Base-by-base conservation (phyloP, 208 protist genomes). In the Acanthamoeba pearcei region DNA sequence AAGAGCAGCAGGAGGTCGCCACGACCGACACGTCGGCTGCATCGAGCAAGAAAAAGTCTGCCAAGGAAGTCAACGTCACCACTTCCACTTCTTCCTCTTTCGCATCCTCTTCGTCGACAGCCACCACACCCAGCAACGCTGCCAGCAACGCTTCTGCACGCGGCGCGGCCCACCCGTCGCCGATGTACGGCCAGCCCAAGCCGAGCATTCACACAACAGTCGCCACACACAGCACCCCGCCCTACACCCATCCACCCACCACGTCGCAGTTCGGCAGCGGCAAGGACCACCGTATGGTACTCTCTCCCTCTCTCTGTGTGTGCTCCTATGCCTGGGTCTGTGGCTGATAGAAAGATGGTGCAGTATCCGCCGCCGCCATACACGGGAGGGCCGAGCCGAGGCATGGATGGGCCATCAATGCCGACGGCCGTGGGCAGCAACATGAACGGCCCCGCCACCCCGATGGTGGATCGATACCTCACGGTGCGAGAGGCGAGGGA, bases 401-500 rank as follows among this genome's bases (percentile, higher is more conserved):
- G 60, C 60, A 6, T 66, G 60, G 60, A 66, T 0, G 60, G 24
- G 68, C 3, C 66, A 29, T 29, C 68, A 3, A 27, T 19, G 35
- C n/a, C 32, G 32, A 10, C 32, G 9, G 68, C 32, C 9, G 68
- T 17, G 68, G 68, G 68, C 29, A 76, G 24, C 60, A 22, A 9
- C 60, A n/a, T 66, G 60, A 66, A 66, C 60, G 60, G 22, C 6
- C 60, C 60, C 22, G 46, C 46, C 46, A 12, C 29, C 6, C 32
- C 32, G 46, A 55, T 85, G 76, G 76, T 32, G 27, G 76, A 85
- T 42, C 76, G 76, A 24, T 85, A 19, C 46, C 76, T 85, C 49
- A 85, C 76, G 46, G 76, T 85, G 76, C 76, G 76, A 42, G 76
- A 85, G 49, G 76, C 76, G 49, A 88, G 19, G 80, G 51, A 88